phyloP scores from a whole-genome alignment of 1,284 basidiomycete species.

The Fomes fomentarius region DNA sequence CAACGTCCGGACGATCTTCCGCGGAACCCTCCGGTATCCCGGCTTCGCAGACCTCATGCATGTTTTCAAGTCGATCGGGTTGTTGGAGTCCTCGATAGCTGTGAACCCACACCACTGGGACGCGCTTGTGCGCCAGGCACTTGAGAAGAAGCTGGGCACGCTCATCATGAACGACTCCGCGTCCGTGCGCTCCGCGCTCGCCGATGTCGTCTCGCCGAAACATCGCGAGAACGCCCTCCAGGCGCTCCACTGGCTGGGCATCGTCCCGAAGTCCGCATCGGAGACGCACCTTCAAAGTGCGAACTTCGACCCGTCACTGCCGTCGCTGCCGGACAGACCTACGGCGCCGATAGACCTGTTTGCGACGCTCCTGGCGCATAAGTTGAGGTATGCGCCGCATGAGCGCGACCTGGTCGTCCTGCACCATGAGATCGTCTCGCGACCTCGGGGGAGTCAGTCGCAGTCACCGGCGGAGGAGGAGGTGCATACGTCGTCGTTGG shows the following conservation, averaged over 20 bases:
- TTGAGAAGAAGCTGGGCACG: constrained; percentile 34
- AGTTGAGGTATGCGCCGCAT: constrained; percentile 69
- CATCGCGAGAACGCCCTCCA: constrained; percentile 43
- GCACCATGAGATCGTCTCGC: constrained; percentile 78
- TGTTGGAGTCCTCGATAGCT: constrained; percentile 54
- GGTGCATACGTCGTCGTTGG: constrained; percentile 76
- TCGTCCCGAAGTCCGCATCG: constrained; percentile 37
- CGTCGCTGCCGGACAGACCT: constrained; percentile 46
- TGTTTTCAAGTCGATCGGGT: constrained; percentile 74
- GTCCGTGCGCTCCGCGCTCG: constrained; percentile 43
- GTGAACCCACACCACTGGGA: constrained; percentile 50
- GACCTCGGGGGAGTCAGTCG: constrained; percentile 26
- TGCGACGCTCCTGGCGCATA: constrained; percentile 74
- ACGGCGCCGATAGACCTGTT: constrained; percentile 79
- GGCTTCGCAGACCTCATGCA: constrained; percentile 84
- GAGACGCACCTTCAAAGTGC: neutral
- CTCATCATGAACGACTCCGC: constrained; percentile 36
- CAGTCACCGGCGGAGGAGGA: constrained; percentile 42
- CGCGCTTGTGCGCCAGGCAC: constrained; percentile 42
- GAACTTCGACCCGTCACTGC: constrained; percentile 35
- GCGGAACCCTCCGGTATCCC: constrained; percentile 91
- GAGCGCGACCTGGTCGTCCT: constrained; percentile 92
- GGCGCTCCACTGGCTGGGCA: constrained; percentile 65
- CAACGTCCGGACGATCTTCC: constrained; percentile 69
- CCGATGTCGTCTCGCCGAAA: constrained; percentile 39